Base-by-base conservation (phyloP, 331 rosid genomes). In the Pyrus hybrid region DNA sequence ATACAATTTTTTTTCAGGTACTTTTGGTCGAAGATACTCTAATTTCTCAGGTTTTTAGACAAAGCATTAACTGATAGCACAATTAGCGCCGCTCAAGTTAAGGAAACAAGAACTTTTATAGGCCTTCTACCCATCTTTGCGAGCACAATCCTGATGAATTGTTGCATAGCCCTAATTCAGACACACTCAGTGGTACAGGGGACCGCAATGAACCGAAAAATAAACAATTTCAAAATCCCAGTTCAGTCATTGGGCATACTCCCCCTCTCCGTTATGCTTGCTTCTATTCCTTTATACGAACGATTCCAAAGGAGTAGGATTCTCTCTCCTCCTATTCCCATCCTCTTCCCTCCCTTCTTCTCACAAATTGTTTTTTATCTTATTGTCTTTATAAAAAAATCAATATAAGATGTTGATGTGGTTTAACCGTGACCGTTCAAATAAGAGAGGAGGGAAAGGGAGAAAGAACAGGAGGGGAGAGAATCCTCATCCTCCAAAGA, bases 131-230 rank as follows among this genome's bases (percentile, higher is more conserved):
- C 73, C 0, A 76, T 75, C n/a, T 81, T 78, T 61, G 72, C 61
- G 26, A 75, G 70, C 83, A 75, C 88, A 67, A 81, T 79, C 41
- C 43, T 76, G 83, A 81, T 79, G 83, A 71, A 75, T 73, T 78
- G 81, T 57, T 85, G 83, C 72, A 53, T 78, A 16, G 88, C 79
- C 49, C 83, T 76, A 66, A 71, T 81, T 2, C 68, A 71, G 23
- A 85, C 82, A 72, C 76, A 76, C 72, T 68, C 85, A 64, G 80
- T 86, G 14, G 63, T 62, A 22, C 80, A 86, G 67, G 87, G 83
- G 13, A 63, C 22, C 76, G 73, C 73, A 73, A 76, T 85, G 79
- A 74, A 79, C 13, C 80, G 81, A 71, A 75, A 67, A 51, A 8
- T 60, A 26, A 60, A 72, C 49, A 35, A 33, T 33, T 72, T 82